phyloP scores from a whole-genome alignment of 106 monocot genomes.

The Acorus calamus region DNA sequence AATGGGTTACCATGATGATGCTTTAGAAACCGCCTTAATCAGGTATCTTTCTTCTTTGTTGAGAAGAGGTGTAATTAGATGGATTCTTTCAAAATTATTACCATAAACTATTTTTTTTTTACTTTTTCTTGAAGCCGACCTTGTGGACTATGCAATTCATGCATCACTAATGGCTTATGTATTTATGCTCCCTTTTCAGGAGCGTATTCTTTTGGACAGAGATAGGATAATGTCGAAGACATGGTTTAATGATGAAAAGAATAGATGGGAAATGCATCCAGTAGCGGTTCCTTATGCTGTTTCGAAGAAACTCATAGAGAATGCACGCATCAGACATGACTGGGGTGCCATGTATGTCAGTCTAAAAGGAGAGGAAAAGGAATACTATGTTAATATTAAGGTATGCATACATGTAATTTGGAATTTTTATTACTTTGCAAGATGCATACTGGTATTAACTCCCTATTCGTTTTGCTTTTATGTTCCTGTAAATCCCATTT shows the following conservation, averaged over 20 bases:
- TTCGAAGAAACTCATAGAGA: conserved; percentile 60
- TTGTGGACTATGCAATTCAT: no score
- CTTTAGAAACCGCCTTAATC: no score
- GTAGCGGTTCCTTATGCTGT: conserved; percentile 77
- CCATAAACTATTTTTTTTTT: no score
- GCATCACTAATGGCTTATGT: background rate
- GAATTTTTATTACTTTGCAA: background rate
- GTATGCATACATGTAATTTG: conserved; percentile 15
- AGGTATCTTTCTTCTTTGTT: no score
- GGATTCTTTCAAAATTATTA: no score
- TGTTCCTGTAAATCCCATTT: background rate
- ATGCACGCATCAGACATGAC: conserved; percentile 74
- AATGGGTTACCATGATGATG: no score
- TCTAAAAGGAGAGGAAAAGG: conserved; percentile 81
- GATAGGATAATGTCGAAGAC: conserved; percentile 66
- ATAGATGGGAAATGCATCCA: conserved; percentile 88
- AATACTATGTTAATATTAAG: conserved; percentile 80
- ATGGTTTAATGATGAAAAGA: conserved; percentile 77
- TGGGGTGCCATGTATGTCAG: conserved; percentile 80
- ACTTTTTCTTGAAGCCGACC: no score
- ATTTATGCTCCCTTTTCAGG: conserved; percentile 32
- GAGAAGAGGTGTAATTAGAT: no score
- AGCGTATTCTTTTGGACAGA: conserved; percentile 49
- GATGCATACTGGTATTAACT: no score
- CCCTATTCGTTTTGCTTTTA: background rate